These are phyloP conservation scores for Crucihimalaya himalaica DNA, from an alignment of 345 rosid genomes.

Conservation along the genomic window DNA sequence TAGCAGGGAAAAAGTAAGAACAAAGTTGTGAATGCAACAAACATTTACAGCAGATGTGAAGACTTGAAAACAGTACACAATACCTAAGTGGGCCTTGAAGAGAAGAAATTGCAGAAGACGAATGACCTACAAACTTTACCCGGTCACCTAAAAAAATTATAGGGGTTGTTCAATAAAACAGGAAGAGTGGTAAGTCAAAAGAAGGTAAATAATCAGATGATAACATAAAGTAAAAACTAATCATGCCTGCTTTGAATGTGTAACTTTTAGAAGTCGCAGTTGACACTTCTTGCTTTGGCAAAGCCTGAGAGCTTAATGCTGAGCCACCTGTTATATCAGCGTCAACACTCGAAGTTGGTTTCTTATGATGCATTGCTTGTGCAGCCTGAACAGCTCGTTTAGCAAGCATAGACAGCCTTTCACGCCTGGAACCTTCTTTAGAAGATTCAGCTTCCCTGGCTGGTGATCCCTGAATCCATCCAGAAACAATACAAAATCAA, in stretches of 20 bases:
- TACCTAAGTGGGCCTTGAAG: slow-evolving; percentile 60
- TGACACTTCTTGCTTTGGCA: slow-evolving; percentile 85
- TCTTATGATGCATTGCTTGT: slow-evolving; percentile 64
- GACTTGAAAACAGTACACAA: neutral
- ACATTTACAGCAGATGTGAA: neutral
- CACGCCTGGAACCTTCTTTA: slow-evolving; percentile 74
- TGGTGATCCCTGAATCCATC: slow-evolving; percentile 60
- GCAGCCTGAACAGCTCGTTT: slow-evolving; percentile 58
- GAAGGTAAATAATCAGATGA: slow-evolving; percentile 10
- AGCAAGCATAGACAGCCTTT: slow-evolving; percentile 63
- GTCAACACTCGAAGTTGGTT: slow-evolving; percentile 91
- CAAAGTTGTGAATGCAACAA: slow-evolving; percentile 2
- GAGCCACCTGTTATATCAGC: slow-evolving; percentile 94
- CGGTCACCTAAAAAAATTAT: slow-evolving; percentile 75
- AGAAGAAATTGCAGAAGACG: slow-evolving; percentile 58
- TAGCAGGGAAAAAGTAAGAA: neutral
- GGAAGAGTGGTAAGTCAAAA: slow-evolving; percentile 22
- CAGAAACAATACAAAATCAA: slow-evolving; percentile 23
- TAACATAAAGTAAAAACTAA: slow-evolving; percentile 1
- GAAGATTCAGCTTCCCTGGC: slow-evolving; percentile 65
- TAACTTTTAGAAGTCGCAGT: slow-evolving; percentile 90
- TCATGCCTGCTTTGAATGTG: slow-evolving; percentile 77
- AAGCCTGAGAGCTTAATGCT: slow-evolving; percentile 63
- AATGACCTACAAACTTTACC: slow-evolving; percentile 65
- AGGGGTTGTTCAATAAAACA: slow-evolving; percentile 27